These are phyloP conservation scores for Tylopilus vinaceipallidus DNA, from an alignment of 768 basidiomycete species.

Conservation along the genomic window DNA sequence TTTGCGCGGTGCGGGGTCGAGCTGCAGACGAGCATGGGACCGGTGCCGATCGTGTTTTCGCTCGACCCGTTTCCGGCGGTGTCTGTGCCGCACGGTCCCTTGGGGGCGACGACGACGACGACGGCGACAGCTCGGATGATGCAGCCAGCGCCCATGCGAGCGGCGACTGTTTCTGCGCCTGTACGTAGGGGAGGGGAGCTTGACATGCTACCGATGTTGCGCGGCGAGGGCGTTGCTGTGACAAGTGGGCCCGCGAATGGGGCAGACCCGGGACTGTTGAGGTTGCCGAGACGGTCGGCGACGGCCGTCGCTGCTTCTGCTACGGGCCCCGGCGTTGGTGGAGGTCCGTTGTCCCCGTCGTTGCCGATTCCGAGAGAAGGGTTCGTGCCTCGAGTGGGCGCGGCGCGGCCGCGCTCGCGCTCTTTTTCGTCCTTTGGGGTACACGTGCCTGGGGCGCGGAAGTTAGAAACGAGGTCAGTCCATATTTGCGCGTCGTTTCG, in stretches of 20 bases:
- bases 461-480: constrained; percentile 22
- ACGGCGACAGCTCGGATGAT: no score
- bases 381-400: constrained; percentile 57
- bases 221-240: background rate
- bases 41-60: constrained; percentile 62
- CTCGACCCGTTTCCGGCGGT: constrained; percentile 45
- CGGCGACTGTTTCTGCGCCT: constrained; percentile 33
- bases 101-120: no score
- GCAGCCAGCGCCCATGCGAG: constrained; percentile 27
- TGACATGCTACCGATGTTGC: no score
- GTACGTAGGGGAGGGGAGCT: constrained; percentile 18
- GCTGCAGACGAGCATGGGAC: constrained; percentile 45
- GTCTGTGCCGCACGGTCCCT: constrained; percentile 10
- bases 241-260: background rate
- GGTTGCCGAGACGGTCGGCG: constrained; percentile 21
- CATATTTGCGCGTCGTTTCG: background rate
- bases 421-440: constrained; percentile 75
- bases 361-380: constrained; percentile 47
- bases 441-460: constrained; percentile 3
- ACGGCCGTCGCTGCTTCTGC: background rate
- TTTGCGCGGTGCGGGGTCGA: constrained; percentile 59
- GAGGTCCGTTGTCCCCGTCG: background rate
- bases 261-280: constrained; percentile 1
- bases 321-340: background rate
- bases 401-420: constrained; percentile 55